These are phyloP conservation scores for Phytopythium vexans DNA, from an alignment of 352 stramenopile species.

Conservation along the genomic window DNA sequence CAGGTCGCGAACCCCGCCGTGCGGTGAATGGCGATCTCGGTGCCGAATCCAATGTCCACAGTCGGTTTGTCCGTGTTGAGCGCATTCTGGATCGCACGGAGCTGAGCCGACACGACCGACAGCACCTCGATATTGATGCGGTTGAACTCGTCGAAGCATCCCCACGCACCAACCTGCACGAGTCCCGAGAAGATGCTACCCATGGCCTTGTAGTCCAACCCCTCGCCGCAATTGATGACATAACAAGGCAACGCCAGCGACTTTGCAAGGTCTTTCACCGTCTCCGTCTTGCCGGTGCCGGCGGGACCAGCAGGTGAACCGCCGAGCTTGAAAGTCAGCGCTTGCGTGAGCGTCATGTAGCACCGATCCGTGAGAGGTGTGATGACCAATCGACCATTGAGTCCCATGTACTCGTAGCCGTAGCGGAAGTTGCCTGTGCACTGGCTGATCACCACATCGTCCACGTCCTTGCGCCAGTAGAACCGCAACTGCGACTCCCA, in stretches of 20 bases:
- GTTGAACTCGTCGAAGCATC: slow-evolving; percentile 88
- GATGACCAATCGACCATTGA: slow-evolving; percentile 91
- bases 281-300: slow-evolving; percentile 92
- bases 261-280: slow-evolving; percentile 92
- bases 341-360: slow-evolving; percentile 94
- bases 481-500: slow-evolving; percentile 90
- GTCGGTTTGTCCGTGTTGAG: slow-evolving; percentile 91
- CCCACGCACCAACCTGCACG: slow-evolving; percentile 86
- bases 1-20: slow-evolving; percentile 92
- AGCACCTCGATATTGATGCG: slow-evolving; percentile 88
- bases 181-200: slow-evolving; percentile 87
- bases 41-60: slow-evolving; percentile 90
- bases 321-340: slow-evolving; percentile 91
- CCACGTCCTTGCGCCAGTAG: slow-evolving; percentile 90
- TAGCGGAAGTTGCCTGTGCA: slow-evolving; percentile 92
- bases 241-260: slow-evolving; percentile 91
- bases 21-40: slow-evolving; percentile 89
- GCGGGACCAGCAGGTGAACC: slow-evolving; percentile 87
- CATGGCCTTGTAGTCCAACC: slow-evolving; percentile 93
- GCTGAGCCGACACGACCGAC: slow-evolving; percentile 83
- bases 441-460: slow-evolving; percentile 89
- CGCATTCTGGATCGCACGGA: slow-evolving; percentile 92
- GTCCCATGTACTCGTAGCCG: slow-evolving; percentile 93
- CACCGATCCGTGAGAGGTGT: slow-evolving; percentile 92
- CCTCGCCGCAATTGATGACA: slow-evolving; percentile 91